Evolutionary conservation across 768 basidiomycete genomes (phyloP).

Genomic region (Podaxis sp.): DNA sequence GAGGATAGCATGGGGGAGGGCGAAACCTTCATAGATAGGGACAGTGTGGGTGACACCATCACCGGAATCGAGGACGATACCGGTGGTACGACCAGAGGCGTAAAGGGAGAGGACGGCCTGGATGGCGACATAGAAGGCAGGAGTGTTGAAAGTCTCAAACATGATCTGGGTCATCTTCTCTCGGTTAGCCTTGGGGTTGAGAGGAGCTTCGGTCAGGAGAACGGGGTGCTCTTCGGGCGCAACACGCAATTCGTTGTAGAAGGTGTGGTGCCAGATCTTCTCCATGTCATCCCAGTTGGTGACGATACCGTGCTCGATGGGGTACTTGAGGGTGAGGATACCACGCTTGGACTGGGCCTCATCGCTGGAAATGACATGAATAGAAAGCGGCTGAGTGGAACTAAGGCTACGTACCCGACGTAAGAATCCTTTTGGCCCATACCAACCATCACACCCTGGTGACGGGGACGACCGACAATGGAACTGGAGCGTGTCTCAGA

Average conservation of each 20-base stretch:
- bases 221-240: conserved; percentile 93
- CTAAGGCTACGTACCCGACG: conserved; percentile 66
- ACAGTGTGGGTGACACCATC: conserved; percentile 97
- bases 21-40: conserved; percentile 94
- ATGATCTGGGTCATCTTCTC: conserved; percentile 97
- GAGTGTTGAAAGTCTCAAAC: conserved; percentile 95
- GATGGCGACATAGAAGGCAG: conserved; percentile 90
- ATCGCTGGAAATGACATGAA: conserved; percentile 88
- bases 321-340: conserved; percentile 88
- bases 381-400: conserved; percentile 54
- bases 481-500: conserved; percentile 48
- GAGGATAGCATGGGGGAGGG: conserved; percentile 89
- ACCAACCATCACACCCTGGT: conserved; percentile 95
- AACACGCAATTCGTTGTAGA: conserved; percentile 94
- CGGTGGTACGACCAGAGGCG: conserved; percentile 96
- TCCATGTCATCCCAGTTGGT: conserved; percentile 99
- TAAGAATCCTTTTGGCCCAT: conserved; percentile 98
- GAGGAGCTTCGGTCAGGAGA: conserved; percentile 86
- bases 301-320: conserved; percentile 93
- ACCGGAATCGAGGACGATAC: conserved; percentile 94
- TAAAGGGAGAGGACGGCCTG: conserved; percentile 91
- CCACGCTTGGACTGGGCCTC: conserved; percentile 94
- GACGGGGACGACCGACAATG: conserved; percentile 92
- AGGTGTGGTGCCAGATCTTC: conserved; percentile 98
- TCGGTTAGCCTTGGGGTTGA: conserved; percentile 91